These are phyloP conservation scores for Sporisorium sorghi DNA, from an alignment of 1,284 basidiomycete genomes.

Conservation along the genomic window DNA sequence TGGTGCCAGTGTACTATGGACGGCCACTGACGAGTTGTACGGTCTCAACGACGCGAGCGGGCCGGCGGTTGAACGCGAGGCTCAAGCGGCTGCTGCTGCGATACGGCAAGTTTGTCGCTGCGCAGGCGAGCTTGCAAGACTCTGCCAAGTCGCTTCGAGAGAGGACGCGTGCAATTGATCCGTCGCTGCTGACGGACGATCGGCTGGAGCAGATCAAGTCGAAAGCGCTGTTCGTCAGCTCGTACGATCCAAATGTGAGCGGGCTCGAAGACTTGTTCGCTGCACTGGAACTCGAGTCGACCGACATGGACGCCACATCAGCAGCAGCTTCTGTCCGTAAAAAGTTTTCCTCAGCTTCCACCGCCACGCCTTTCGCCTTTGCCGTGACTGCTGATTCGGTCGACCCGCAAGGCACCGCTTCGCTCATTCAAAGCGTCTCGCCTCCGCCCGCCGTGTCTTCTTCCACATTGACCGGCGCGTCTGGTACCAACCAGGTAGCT, in stretches of 20 bases:
- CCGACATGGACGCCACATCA: neutral
- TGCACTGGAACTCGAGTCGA: conserved; percentile 14
- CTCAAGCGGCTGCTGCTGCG: conserved; percentile 43
- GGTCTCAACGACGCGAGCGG: conserved; percentile 47
- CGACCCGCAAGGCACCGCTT: conserved; percentile 33
- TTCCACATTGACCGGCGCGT: conserved; percentile 22
- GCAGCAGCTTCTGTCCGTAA: conserved; percentile 9
- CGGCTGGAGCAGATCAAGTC: conserved; percentile 58
- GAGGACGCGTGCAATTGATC: conserved; percentile 22
- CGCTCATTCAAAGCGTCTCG: conserved; percentile 32
- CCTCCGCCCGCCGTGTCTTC: conserved; percentile 12
- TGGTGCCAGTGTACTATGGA: conserved; percentile 76
- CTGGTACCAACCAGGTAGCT: conserved; percentile 23
- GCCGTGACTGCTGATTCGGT: conserved; percentile 20
- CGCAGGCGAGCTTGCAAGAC: conserved; percentile 36
- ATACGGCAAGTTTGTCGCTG: conserved; percentile 44
- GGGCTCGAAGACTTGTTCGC: conserved; percentile 25
- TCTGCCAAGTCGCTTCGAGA: conserved; percentile 23
- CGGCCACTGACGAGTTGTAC: conserved; percentile 42
- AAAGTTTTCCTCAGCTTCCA: conserved; percentile 20
- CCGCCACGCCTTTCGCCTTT: conserved; percentile 40
- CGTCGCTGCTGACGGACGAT: conserved; percentile 42
- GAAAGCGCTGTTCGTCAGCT: conserved; percentile 56
- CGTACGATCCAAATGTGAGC: conserved; percentile 15
- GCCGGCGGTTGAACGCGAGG: conserved; percentile 29